Base-by-base conservation (phyloP, 73 alveolate genomes). In the Paramecium caudatum region DNA sequence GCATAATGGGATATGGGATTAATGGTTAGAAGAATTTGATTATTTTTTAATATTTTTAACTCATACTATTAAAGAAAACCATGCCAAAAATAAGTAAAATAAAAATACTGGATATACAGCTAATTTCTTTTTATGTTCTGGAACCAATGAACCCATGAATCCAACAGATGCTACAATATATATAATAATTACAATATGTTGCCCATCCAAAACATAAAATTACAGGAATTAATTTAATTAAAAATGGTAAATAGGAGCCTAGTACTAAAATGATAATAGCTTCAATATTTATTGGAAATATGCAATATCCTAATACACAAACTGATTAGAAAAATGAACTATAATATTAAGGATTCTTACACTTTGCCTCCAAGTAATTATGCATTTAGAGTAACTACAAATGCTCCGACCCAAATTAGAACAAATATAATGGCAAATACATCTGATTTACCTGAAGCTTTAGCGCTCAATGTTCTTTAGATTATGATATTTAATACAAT, bases 321-420 rank as follows among this genome's bases (percentile, higher is more conserved):
- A 96, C 96, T 30, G 95, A 86, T 63, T 94, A 95, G 95, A 97
- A 97, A 93, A 97, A 91, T 32, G 98, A 95, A 61, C 93, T 86
- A 41, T 55, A 5, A 55, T 19, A 32, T 37, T 45, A 25, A 41
- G n/a, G 4, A 34, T 2, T 21, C 2, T 23, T 86, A 86, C 93
- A 97, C 93, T 82, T 96, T 94, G 46, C 98, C 97, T 34, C 98
- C 99, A 13, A 97, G 93, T 47, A 97, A 93, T 91, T 95, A 91
- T 27, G 97, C 99, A 90, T 97, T 97, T n/a, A 97, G 82, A 46
- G 97, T 94, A 17, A 97, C 96, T 25, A 97, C 92, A 34, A 95
- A 94, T 50, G 98, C 98, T 8, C 99, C 99, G 16, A 95, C 91
- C 99, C 99, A 96, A 65, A 97, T 96, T 27, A 97, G 94, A 13